Conservation (phyloP, 2,329 filamentous ascomycete species). For the Botrytis pseudocinerea region DNA sequence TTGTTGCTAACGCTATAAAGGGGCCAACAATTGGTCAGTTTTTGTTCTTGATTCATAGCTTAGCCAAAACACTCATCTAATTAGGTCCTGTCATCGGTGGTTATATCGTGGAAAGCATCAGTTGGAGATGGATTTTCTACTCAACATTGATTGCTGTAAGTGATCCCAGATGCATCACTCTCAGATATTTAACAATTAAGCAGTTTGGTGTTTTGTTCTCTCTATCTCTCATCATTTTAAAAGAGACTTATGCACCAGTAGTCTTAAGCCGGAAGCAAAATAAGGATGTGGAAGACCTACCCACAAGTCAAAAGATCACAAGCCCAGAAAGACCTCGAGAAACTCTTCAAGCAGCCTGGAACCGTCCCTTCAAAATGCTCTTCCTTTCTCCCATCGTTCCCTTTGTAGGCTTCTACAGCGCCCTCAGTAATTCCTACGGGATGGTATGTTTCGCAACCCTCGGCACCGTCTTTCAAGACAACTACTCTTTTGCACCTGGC, state of each 20-base stretch:
- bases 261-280: constrained; percentile 47
- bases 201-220: constrained; percentile 13
- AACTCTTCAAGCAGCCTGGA: neutral
- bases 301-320: neutral
- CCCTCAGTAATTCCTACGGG: constrained; percentile 2
- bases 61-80: constrained; percentile 20
- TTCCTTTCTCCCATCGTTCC: neutral
- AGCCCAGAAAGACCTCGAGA: neutral
- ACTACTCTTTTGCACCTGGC: neutral
- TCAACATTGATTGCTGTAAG: constrained; percentile 48
- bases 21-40: neutral
- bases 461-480: neutral
- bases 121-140: constrained; percentile 58
- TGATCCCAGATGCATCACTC: constrained; percentile 40
- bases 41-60: neutral
- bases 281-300: neutral
- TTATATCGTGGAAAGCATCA: constrained; percentile 48
- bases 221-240: constrained; percentile 46
- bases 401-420: constrained; percentile 3
- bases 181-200: neutral
- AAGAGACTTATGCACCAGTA: constrained; percentile 52
- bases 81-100: constrained; percentile 51
- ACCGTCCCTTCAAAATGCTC: neutral
- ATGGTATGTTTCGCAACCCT: constrained; percentile 6
- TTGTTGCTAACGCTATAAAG: neutral